Base-by-base conservation (phyloP, 257 asterid genomes). In the Nicotiana knightiana region DNA sequence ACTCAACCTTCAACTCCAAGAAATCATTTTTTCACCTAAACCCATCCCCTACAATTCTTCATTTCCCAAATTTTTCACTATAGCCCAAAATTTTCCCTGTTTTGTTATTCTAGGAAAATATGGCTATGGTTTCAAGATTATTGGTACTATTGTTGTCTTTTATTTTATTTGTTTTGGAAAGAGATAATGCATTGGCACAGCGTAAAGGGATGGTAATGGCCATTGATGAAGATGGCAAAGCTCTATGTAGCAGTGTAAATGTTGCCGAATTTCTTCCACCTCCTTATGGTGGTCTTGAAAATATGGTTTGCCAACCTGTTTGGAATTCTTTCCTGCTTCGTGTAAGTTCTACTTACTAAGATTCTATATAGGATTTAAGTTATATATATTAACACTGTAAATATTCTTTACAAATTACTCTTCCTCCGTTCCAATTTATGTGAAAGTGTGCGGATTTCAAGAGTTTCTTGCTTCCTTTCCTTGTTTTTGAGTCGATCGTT, bases 301-400 rank as follows among this genome's bases (percentile, higher is more conserved):
- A 91, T 46, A 90, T 93, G 99, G 88, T 90, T 54, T 96, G 99
- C 88, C 91, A 81, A 83, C 93, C 94, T 65, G 88, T 96, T 7
- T 96, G 99, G 99, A 92, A 96, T 84, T 88, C 97, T 8, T 96
- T 85, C 84, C 70, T 94, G 76, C 81, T 94, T 21, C 89, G 97
- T 85, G 99, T 96, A 89, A 88, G 88, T 84, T 66, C 33, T 2
- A 24, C 57, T 11, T 2, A 26, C 28, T 11, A 43, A 7, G 48
- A 61, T 21, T 61, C 9, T 0, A 0, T 0, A 12, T 9, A 0
- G 35, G 28, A 24, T 24, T 24, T 62, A 62, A 62, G 58, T 43
- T 39, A 4, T 57, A 2, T 57, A 70, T 6, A 43, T 9, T 3
- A 4, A 51, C 0, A 51, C 12, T 3, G 17, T 53, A 53, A 32